Evolutionary conservation across 768 basidiomycete genomes (phyloP).

Genomic region (Lactarius hatsudake): DNA sequence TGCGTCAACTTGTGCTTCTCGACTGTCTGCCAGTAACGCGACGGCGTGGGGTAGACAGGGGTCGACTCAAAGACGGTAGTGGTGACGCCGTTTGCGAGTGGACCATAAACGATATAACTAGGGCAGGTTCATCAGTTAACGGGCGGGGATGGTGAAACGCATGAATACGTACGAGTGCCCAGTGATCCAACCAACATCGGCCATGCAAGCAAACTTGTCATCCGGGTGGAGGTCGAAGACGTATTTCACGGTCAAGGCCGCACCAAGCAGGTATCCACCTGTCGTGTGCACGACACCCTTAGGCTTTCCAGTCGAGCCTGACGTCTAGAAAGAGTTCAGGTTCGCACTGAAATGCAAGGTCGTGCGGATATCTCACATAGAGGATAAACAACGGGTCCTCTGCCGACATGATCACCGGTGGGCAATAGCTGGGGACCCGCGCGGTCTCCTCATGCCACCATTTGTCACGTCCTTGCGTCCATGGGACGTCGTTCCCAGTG

Average conservation of each 20-base stretch:
- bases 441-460: slow-evolving; percentile 96
- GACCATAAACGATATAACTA: slow-evolving; percentile 93
- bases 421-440: slow-evolving; percentile 84
- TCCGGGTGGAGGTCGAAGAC: slow-evolving; percentile 98
- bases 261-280: slow-evolving; percentile 87
- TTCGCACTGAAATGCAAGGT: not conserved
- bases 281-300: slow-evolving; percentile 95
- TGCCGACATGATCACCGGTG: slow-evolving; percentile 81
- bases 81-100: slow-evolving; percentile 79
- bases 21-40: slow-evolving; percentile 96
- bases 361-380: slow-evolving; percentile 63
- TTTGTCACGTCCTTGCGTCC: slow-evolving; percentile 80
- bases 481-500: slow-evolving; percentile 79
- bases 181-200: slow-evolving; percentile 98
- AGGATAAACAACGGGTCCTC: slow-evolving; percentile 99
- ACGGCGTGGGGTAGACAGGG: slow-evolving; percentile 93
- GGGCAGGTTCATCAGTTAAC: not conserved
- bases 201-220: slow-evolving; percentile 97
- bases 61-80: slow-evolving; percentile 95
- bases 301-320: slow-evolving; percentile 92
- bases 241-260: slow-evolving; percentile 91
- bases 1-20: slow-evolving; percentile 92
- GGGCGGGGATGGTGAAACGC: no score
- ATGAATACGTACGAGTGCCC: slow-evolving; percentile 69
- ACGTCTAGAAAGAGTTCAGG: slow-evolving; percentile 55